A percentile compares a stretch with the other conserved stretches of the same genome.
phyloP scores from a whole-genome alignment of 2,329 filamentous ascomycete species.

The Aspergillus fijiensis region DNA sequence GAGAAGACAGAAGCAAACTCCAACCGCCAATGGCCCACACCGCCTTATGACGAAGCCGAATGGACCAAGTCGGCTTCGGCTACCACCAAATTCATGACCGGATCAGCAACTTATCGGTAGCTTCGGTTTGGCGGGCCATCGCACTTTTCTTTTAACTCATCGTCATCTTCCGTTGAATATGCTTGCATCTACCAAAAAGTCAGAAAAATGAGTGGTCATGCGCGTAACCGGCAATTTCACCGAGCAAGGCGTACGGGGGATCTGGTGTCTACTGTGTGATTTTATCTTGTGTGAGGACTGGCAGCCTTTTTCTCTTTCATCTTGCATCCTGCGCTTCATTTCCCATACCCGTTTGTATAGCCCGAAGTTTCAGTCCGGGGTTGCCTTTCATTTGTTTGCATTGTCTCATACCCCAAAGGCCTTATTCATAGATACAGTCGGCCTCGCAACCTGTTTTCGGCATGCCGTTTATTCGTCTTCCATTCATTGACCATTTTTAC shows the following conservation, averaged over 20 bases:
- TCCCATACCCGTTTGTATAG: slow-evolving; percentile 22
- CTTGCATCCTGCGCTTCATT: slow-evolving; percentile 12
- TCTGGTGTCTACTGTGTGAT: slow-evolving; percentile 25
- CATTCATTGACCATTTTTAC: slow-evolving; percentile 17
- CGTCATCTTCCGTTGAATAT: slow-evolving; percentile 19
- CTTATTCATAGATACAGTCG: slow-evolving; percentile 38
- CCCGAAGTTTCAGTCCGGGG: slow-evolving; percentile 23
- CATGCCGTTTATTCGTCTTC: slow-evolving; percentile 24
- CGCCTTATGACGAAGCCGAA: slow-evolving; percentile 89
- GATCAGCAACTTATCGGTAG: slow-evolving; percentile 44
- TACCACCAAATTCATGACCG: slow-evolving; percentile 75
- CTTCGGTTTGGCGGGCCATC: background rate
- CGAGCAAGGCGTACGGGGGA: slow-evolving; percentile 33
- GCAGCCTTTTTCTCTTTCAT: slow-evolving; percentile 18
- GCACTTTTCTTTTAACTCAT: slow-evolving; percentile 13
- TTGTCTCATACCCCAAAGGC: slow-evolving; percentile 42
- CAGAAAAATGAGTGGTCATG: slow-evolving; percentile 25
- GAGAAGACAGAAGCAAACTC: slow-evolving; percentile 53
- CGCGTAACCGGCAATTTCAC: slow-evolving; percentile 25
- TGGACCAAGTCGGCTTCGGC: slow-evolving; percentile 83
- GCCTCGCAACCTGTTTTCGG: slow-evolving; percentile 34
- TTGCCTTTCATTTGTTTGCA: slow-evolving; percentile 24
- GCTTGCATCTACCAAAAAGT: slow-evolving; percentile 19
- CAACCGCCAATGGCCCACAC: slow-evolving; percentile 83
- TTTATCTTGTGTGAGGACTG: slow-evolving; percentile 21